These are phyloP conservation scores for Penicillium sp. DNA, from an alignment of 2,329 filamentous ascomycete species.

Conservation along the genomic window DNA sequence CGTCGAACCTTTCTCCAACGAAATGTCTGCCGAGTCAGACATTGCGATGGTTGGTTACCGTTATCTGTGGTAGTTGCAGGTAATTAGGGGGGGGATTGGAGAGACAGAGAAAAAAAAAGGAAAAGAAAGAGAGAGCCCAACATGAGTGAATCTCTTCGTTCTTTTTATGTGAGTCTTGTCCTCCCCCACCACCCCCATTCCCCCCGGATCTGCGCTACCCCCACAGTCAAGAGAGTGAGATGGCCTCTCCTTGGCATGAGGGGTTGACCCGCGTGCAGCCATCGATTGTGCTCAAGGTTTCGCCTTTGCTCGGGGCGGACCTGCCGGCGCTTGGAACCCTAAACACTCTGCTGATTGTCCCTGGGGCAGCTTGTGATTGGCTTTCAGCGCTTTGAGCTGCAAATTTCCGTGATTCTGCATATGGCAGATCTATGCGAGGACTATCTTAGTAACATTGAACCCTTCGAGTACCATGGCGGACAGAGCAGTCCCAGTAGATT, in stretches of 20 bases:
- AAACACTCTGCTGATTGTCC: not conserved
- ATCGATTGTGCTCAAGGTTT: not conserved
- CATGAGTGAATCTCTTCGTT: not conserved
- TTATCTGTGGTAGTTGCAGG: too few species aligned
- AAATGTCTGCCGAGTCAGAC: slow-evolving; percentile 7
- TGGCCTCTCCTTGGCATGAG: not conserved
- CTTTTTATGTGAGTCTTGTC: too few species aligned
- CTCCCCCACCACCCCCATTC: not conserved
- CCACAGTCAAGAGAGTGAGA: not conserved
- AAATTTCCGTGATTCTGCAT: not conserved
- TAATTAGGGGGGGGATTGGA: not conserved
- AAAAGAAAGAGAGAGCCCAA: not conserved
- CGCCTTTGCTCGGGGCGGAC: not conserved
- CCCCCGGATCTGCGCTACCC: not conserved
- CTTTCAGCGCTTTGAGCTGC: not conserved
- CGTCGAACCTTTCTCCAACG: slow-evolving; percentile 10
- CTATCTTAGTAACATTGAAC: too few species aligned
- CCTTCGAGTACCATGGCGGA: too few species aligned
- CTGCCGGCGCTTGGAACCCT: not conserved
- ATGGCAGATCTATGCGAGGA: not conserved
- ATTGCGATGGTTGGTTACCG: not conserved
- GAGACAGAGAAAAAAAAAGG: not conserved
- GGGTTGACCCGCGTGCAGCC: not conserved
- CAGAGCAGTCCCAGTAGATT: too few species aligned
- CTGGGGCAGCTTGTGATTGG: too few species aligned